These are phyloP conservation scores for Holtermannia corniformis DNA, from an alignment of 768 basidiomycete genomes.

Conservation along the genomic window DNA sequence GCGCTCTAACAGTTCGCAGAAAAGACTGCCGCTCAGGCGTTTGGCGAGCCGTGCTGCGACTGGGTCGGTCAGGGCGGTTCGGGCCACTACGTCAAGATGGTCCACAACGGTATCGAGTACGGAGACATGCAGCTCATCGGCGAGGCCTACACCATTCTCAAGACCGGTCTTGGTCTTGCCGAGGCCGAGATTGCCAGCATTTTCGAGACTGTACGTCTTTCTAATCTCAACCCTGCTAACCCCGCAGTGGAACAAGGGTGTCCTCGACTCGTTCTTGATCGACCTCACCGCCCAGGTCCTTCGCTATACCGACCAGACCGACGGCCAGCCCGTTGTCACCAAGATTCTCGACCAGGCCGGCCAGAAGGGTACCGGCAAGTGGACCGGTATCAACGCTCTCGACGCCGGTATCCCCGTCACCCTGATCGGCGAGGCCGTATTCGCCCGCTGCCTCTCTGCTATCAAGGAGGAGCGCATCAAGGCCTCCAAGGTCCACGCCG, in stretches of 20 bases:
- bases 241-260: slow-evolving; percentile 72
- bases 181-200: slow-evolving; percentile 91
- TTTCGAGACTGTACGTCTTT: slow-evolving; percentile 52
- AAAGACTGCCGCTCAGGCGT: slow-evolving; percentile 86
- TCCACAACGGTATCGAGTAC: slow-evolving; percentile 98
- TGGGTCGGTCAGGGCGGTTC: slow-evolving; percentile 89
- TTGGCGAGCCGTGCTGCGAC: slow-evolving; percentile 96
- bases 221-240: background rate
- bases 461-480: slow-evolving; percentile 92
- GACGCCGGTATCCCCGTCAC: slow-evolving; percentile 79
- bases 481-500: slow-evolving; percentile 81
- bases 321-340: slow-evolving; percentile 76
- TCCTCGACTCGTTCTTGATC: slow-evolving; percentile 98
- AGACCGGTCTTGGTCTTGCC: slow-evolving; percentile 72
- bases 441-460: slow-evolving; percentile 93
- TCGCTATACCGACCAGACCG: slow-evolving; percentile 81
- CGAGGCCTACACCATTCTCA: slow-evolving; percentile 95
- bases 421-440: slow-evolving; percentile 97
- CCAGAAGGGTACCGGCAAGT: slow-evolving; percentile 97
- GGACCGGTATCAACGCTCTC: slow-evolving; percentile 92
- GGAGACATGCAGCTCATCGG: slow-evolving; percentile 99
- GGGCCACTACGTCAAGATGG: slow-evolving; percentile 99
- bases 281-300: slow-evolving; percentile 97
- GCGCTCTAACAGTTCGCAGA: slow-evolving; percentile 40
- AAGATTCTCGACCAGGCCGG: slow-evolving; percentile 96